Percentiles rank a stretch among this genome's conserved stretches.
phyloP scores from a whole-genome alignment of 768 basidiomycete species.

The Auriculariales sp. region DNA sequence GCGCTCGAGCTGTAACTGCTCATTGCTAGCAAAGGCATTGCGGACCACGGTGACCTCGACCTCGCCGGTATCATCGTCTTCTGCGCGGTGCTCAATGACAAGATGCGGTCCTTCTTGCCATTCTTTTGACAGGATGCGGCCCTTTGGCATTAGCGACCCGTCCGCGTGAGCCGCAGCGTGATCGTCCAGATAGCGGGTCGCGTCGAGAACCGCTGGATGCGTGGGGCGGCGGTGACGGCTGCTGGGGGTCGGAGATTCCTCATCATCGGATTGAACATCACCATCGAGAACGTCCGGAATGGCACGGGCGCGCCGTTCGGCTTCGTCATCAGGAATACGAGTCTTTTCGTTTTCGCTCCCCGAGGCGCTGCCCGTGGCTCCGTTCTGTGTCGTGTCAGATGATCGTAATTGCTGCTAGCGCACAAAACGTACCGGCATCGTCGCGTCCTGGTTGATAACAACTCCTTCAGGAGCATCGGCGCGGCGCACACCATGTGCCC shows the following conservation, averaged over 20 bases:
- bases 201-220: conserved; percentile 1
- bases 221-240: conserved; percentile 11
- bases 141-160: no score
- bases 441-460: conserved; percentile 69
- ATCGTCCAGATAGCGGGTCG: not conserved
- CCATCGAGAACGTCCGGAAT: not conserved
- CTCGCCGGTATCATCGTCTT: conserved; percentile 52
- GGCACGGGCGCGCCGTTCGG: not conserved
- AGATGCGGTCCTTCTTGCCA: conserved; percentile 61
- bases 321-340: not conserved
- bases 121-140: conserved; percentile 32
- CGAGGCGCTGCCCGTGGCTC: conserved; percentile 5
- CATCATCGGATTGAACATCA: not conserved
- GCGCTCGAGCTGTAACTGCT: conserved; percentile 1
- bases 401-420: conserved; percentile 16
- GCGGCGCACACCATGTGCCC: conserved; percentile 63
- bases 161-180: no score
- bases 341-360: conserved; percentile 5
- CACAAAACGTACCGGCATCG: conserved; percentile 36
- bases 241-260: not conserved
- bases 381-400: conserved; percentile 16
- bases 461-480: conserved; percentile 63
- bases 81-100: conserved; percentile 44
- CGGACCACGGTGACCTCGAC: conserved; percentile 50
- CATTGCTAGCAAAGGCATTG: conserved; percentile 20